Base-by-base conservation (phyloP, 129 eudicot genomes). In the Ambrosia trifida region DNA sequence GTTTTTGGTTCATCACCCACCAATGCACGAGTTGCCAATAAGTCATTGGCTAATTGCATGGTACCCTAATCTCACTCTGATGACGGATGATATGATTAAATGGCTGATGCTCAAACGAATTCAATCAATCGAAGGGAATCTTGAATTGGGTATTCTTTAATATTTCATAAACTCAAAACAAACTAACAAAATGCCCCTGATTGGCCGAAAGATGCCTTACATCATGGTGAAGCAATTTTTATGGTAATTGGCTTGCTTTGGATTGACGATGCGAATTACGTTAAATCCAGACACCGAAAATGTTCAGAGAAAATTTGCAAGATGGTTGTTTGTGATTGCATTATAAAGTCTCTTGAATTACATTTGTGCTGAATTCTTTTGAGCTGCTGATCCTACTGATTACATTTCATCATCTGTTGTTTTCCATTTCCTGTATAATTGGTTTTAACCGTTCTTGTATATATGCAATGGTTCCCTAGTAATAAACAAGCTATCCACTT, bases 271-370 rank as follows among this genome's bases (percentile, higher is more conserved):
- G 14, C 33, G 28, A 57, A 28, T 57, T 28, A 24, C 35, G 5
- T 28, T 19, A 57, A 57, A 57, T 57, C 30, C 36, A 11, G 63
- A 57, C 17, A 57, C 36, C 38, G 13, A 19, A 57, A 24, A 28
- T 57, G 36, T 56, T 7, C 18, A 17, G 28, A 53, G 31, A 53
- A 7, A 53, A 53, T 53, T 18, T 30, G 14, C 62, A 24, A 24
- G 62, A 11, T 56, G 32, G 62, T 24, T 56, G 61, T 56, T 54
- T 20, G 62, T 56, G 62, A 56, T 56, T 24, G 62, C 62, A 20
- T 56, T 31, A 20, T 56, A 31, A 56, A 57, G 38, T 57, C 38
- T 57, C 63, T 11, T 57, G 36, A 56, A 56, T 56, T 56, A 10
- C 20, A 7, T 56, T 32, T 20, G 24, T 0, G 56, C 31, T 52